Evolutionary conservation across 1,284 basidiomycete species (phyloP).

Genomic region (Grifola frondosa): DNA sequence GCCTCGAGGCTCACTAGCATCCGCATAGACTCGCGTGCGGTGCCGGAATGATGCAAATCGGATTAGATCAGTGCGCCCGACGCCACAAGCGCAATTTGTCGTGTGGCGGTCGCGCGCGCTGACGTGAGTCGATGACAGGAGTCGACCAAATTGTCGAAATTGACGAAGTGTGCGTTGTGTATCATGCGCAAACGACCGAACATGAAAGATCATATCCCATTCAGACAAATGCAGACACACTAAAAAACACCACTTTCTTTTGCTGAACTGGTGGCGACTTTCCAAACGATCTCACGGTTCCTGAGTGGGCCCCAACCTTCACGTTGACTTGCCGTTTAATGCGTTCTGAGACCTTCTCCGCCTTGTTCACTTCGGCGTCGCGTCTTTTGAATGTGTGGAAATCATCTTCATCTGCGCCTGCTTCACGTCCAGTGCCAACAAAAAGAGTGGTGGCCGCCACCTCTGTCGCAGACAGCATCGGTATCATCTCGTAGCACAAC

Average conservation of each 20-base stretch:
- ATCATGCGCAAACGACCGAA: no score
- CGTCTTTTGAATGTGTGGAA: constrained; percentile 79
- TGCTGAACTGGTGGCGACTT: constrained; percentile 30
- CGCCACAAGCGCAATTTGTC: no score
- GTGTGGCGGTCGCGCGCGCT: no score
- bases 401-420: constrained; percentile 90
- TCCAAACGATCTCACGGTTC: constrained; percentile 44
- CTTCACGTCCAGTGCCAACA: constrained; percentile 52
- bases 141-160: no score
- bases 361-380: constrained; percentile 57
- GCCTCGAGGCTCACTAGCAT: no score
- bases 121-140: no score
- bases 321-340: constrained; percentile 42
- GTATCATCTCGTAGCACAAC: not conserved
- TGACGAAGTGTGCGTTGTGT: no score
- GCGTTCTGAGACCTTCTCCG: constrained; percentile 51
- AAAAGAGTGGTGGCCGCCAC: constrained; percentile 35
- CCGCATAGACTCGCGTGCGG: no score
- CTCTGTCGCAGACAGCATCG: constrained; percentile 24
- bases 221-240: no score
- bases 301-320: constrained; percentile 45
- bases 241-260: constrained; percentile 63
- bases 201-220: no score
- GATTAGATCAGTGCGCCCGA: no score
- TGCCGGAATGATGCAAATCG: no score